Conservation (phyloP, 306 rosid genomes). For the Mucuna pruriens region DNA sequence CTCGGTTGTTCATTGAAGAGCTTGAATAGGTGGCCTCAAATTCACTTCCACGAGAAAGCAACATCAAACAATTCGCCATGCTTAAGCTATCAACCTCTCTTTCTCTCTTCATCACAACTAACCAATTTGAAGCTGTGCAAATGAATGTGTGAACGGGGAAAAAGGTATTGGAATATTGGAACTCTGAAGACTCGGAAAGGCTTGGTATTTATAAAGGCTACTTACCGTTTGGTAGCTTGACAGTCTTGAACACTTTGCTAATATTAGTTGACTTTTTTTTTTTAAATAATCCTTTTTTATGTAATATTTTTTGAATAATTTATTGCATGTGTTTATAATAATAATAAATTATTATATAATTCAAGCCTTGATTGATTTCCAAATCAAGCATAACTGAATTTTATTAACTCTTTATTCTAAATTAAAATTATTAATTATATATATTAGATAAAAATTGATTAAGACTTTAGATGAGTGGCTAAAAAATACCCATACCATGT, state of each 20-base stretch:
- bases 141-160: not conserved
- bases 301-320: constrained; percentile 16
- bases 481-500: no score
- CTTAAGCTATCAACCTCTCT: constrained; percentile 62
- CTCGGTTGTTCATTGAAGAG: constrained; percentile 44
- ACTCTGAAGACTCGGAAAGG: constrained; percentile 26
- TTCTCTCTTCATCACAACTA: constrained; percentile 70
- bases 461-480: no score
- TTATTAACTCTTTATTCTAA: no score
- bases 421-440: no score
- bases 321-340: no score
- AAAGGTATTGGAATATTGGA: constrained; percentile 39
- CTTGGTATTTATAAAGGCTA: constrained; percentile 50
- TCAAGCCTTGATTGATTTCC: no score
- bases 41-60: constrained; percentile 65
- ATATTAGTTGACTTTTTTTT: constrained; percentile 48
- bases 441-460: no score
- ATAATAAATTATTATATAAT: no score
- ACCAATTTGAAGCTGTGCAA: constrained; percentile 6
- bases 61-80: constrained; percentile 93
- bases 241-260: constrained; percentile 40
- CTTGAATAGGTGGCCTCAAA: constrained; percentile 34
- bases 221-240: constrained; percentile 19
- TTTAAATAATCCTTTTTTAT: not conserved
- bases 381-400: no score